Evolutionary conservation across 2,329 filamentous ascomycete genomes (phyloP), one percentile per base, ranked within the genome.

Genomic region (Fusarium siculi): DNA sequence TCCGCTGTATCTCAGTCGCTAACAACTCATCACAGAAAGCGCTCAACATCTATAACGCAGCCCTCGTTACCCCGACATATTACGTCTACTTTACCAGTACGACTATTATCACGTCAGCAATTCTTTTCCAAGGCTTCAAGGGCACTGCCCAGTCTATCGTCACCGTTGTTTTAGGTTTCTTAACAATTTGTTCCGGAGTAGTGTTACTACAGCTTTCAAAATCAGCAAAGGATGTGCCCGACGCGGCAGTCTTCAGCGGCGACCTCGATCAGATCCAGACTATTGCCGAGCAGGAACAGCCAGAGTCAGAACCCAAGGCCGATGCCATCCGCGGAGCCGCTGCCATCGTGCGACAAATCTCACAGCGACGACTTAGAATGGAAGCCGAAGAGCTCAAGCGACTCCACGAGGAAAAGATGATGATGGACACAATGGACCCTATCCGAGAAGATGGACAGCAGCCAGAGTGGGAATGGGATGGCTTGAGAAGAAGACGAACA

Each of bases 71-170:
- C 0, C 96, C 96, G 2, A 99, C 96, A 5, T 99, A 99, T 84
- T 99, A 99, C 81, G 96, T 99, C 74, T 96, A 97, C 85, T 99
- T 99, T 81, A 99, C 96, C 43, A 97, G 92, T 76, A 93, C 95
- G 9, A 98, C 96, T 25, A 98, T 99, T 74, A 90, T 98, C 75
- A 97, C 95, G 10, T 98, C 96, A 0, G 93, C 95, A 7, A 91
- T 99, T 52, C 86, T 99, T 6, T 98, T 98, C 83, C 92, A 91
- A 72, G 96, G 96, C 12, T 98, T 99, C 88, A 96, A 97, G 79
- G 96, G 96, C 40, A 93, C 93, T 0, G 87, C 89, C 0, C 88
- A 90, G 10, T 90, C 93, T 32, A 98, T 99, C 64, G 87, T 93
- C 50, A 97, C 95, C 1, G 93, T 98, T 36, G 92, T 98, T 63